Base-by-base conservation (phyloP, 2,329 filamentous ascomycete species). In the Penicillium italicum region DNA sequence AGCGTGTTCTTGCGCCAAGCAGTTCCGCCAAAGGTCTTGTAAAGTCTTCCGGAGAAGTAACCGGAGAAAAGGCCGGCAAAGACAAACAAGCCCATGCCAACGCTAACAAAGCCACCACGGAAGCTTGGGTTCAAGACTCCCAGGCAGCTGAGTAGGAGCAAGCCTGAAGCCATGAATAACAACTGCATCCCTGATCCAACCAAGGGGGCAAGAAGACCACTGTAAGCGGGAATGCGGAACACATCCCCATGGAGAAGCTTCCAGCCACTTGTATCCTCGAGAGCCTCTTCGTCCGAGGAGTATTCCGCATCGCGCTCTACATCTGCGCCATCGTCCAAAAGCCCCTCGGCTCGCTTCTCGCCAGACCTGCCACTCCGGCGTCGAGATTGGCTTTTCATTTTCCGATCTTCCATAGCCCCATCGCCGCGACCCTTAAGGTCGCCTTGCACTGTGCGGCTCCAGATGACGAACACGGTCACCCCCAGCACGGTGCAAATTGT, bases 181-280 rank as follows among this genome's bases (percentile, higher is more conserved):
- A 96, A 80, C 74, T 96, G 91, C 80, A 89, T 91, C 40, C 91
- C 91, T 1, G 90, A 95, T 3, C 91, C 91, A 20, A 95, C 80
- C 8, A 96, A 77, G 1, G 91, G 90, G 0, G 91, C 90, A 37
- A 96, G 79, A 2, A 96, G 78, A 49, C 85, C 83, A 28, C 89
- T 89, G 60, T 85, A 83, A 3, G 79, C 73, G 0, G 91, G 91
- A 26, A 86, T 79, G 44, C 91, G 83, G 77, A 96, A 96, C 4
- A 95, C 89, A 71, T 96, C 91, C n/a, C 84, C 89, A 66, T 95
- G 90, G 3, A 96, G 80, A 16, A 94, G 78, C 72, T 96, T 96
- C 91, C 91, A 96, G 48, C 91, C 90, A 2, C 89, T 90, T 28
- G 89, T 82, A 64, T 96, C 91, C 66, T 96, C 91, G 7, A 90